Evolutionary conservation across 768 basidiomycete species (phyloP).

Genomic region (Mycena crocata): DNA sequence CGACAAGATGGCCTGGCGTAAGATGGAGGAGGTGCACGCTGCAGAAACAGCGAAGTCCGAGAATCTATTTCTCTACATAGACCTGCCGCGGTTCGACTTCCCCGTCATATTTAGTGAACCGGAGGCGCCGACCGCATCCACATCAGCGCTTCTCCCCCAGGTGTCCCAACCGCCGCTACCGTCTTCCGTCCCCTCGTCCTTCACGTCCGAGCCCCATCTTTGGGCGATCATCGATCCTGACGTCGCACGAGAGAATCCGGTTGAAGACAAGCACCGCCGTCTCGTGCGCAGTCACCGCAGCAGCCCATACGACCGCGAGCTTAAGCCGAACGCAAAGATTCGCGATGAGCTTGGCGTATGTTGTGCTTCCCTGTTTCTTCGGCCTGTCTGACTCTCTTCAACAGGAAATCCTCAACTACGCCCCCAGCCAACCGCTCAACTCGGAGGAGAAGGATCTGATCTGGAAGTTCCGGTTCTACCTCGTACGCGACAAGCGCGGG

Average conservation of each 20-base stretch:
- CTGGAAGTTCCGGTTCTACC: constrained; percentile 99
- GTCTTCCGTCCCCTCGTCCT: constrained; percentile 59
- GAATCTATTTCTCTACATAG: constrained; percentile 95
- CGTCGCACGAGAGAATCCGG: constrained; percentile 90
- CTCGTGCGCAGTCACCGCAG: constrained; percentile 95
- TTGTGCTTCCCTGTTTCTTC: constrained; percentile 16
- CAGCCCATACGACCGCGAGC: constrained; percentile 92
- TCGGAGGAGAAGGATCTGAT: constrained; percentile 96
- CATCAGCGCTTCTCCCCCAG: constrained; percentile 54
- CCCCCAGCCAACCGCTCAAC: constrained; percentile 87
- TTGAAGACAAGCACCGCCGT: constrained; percentile 96
- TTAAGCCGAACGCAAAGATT: constrained; percentile 97
- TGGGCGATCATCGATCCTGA: constrained; percentile 96
- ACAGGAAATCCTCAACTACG: constrained; percentile 90
- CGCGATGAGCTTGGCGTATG: constrained; percentile 91
- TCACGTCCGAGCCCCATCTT: constrained; percentile 74
- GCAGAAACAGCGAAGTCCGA: constrained; percentile 92
- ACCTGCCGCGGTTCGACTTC: constrained; percentile 96
- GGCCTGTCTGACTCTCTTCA: not conserved
- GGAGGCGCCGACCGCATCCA: constrained; percentile 55
- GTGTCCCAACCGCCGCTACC: constrained; percentile 57
- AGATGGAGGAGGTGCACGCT: constrained; percentile 95
- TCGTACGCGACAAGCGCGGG: constrained; percentile 90
- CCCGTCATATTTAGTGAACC: constrained; percentile 96
- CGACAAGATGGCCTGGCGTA: constrained; percentile 91